These are phyloP conservation scores for Dactylonectria estremocensis DNA, from an alignment of 2,329 filamentous ascomycete species.

Conservation along the genomic window DNA sequence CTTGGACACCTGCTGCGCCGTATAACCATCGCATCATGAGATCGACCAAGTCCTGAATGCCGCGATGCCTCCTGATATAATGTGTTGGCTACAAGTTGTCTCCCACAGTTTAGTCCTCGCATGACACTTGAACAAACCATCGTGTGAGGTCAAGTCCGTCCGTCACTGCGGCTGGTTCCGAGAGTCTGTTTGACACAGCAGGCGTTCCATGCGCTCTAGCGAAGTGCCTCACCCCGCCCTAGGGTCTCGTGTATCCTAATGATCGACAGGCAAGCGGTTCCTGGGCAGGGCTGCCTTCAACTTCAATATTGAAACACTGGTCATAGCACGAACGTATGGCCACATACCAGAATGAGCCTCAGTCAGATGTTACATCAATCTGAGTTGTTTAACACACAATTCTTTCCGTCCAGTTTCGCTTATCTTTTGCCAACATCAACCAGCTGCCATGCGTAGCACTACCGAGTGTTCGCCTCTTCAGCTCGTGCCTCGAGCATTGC, in stretches of 20 bases:
- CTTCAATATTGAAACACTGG: neutral
- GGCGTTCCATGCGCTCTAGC: constrained; percentile 12
- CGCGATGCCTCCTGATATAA: neutral
- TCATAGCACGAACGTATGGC: neutral
- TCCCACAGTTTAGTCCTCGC: neutral
- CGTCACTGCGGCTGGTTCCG: no score
- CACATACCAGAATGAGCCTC: neutral
- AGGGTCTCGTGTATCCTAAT: neutral
- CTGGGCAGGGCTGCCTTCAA: neutral
- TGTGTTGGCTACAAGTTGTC: neutral
- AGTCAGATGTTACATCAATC: neutral
- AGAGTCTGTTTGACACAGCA: constrained; percentile 2
- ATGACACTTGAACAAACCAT: constrained; percentile 2
- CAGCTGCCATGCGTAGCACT: neutral
- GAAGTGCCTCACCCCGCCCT: neutral
- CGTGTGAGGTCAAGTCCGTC: neutral
- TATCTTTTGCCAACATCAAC: neutral
- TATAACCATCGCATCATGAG: constrained; percentile 5
- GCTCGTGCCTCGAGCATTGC: neutral
- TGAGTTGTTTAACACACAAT: neutral
- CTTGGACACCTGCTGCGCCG: neutral
- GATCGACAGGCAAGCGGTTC: neutral
- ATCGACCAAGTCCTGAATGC: neutral
- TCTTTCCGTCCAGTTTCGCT: neutral
- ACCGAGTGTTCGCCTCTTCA: neutral